Base-by-base conservation (phyloP, 2,329 filamentous ascomycete species). In the Cladobotryum protrusum region DNA sequence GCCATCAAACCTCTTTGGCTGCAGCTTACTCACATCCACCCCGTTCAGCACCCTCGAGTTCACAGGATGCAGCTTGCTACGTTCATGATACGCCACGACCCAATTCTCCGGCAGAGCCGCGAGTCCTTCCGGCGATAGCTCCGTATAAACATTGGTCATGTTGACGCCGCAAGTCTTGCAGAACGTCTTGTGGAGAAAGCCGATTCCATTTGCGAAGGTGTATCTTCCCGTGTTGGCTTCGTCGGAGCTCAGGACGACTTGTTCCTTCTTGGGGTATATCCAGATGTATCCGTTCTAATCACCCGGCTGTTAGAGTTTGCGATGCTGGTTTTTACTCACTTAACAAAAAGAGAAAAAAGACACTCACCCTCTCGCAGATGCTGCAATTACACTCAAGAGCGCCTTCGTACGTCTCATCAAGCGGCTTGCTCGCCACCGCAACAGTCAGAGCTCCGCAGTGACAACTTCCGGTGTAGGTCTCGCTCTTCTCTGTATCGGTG, bases 301-400 rank as follows among this genome's bases (percentile, higher is more conserved):
- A 29, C 11, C 6, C 24, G 11, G 24, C 24, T 9, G 24, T 29
- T 29, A 29, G 24, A 47, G 19, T 20, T 34, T 11, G 20, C n/a
- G n/a, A n/a, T n/a, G n/a, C n/a, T n/a, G n/a, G n/a, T n/a, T 14
- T 13, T 40, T 9, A 8, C 11, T 29, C 24, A 29, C 6, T 8
- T 2, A 29, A 8, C 2, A 5, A 13, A n/a, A 36, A n/a, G 14
- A 14, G 33, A 44, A 29, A 44, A 6, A 42, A 42, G 17, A 11
- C 8, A 52, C 64, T 58, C 62, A 72, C 72, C 45, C 72, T 64
- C 39, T 61, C 59, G 60, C 75, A 78, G 55, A 70, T 68, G 57
- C 75, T 78, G 66, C 77, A 79, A 59, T 77, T 74, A 63, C 76
- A 79, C 45, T 76, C 71, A 1, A 63, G 19, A 5, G 68, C 53